Evolutionary conservation across 371 early-diverging fungal genomes (phyloP).

Genomic region (Dentiscutata heterogama): DNA sequence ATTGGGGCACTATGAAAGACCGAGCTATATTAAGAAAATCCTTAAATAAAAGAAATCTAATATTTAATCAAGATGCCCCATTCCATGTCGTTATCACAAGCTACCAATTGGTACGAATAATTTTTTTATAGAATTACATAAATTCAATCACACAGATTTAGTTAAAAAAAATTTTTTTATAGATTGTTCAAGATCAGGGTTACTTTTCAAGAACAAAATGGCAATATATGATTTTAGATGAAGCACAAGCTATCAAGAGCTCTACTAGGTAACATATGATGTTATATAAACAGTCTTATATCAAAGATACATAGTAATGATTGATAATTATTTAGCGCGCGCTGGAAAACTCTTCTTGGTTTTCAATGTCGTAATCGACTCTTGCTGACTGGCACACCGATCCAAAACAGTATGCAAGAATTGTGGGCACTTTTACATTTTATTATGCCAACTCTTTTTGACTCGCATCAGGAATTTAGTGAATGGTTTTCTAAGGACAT

Average conservation of each 20-base stretch:
- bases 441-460: conserved; percentile 98
- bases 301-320: not conserved
- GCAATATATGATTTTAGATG: conserved; percentile 99
- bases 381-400: conserved; percentile 96
- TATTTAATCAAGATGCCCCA: conserved; percentile 82
- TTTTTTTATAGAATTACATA: not conserved
- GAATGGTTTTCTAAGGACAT: conserved; percentile 98
- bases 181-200: conserved; percentile 85
- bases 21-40: conserved; percentile 89
- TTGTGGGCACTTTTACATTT: conserved; percentile 98
- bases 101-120: conserved; percentile 81
- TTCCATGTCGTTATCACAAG: conserved; percentile 96
- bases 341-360: conserved; percentile 95
- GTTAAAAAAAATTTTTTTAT: not conserved
- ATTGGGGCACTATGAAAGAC: conserved; percentile 94
- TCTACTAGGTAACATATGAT: conserved; percentile 59
- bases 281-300: not conserved
- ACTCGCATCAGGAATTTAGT: conserved; percentile 94
- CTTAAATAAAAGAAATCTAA: conserved; percentile 82
- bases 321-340: conserved; percentile 58
- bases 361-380: conserved; percentile 95
- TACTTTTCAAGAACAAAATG: conserved; percentile 93
- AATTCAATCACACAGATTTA: not conserved
- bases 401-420: conserved; percentile 98
- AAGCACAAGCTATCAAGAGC: conserved; percentile 98